Percentiles rank a stretch among this genome's conserved stretches.
Conservation (phyloP, 805 yeast species). For the Nakazawaea siamensis region DNA sequence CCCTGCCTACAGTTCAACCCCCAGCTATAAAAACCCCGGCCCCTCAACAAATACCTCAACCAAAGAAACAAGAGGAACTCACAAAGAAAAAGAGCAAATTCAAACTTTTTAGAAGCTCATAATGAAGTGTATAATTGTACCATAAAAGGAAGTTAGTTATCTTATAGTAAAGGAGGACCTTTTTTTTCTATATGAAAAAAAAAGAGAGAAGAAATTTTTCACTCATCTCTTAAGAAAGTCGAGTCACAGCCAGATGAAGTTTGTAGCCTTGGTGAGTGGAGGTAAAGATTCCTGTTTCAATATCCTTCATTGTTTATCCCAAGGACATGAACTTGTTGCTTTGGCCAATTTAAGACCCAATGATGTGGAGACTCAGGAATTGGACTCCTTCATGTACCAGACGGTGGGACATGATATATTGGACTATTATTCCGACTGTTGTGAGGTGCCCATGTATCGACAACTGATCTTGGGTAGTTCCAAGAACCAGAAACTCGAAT, state of each 20-base stretch:
- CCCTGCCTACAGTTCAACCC: too few relatives aligned
- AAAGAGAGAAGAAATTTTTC: not conserved
- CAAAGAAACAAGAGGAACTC: too few relatives aligned
- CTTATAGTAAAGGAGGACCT: too few relatives aligned
- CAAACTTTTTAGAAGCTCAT: too few relatives aligned
- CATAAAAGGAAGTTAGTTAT: slow-evolving; percentile 15
- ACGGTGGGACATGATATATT: slow-evolving; percentile 90
- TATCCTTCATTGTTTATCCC: slow-evolving; percentile 72
- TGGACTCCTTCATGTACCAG: slow-evolving; percentile 96
- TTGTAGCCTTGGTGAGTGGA: slow-evolving; percentile 87
- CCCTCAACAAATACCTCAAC: not conserved
- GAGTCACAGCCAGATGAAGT: slow-evolving; percentile 66
- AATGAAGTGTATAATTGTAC: too few relatives aligned
- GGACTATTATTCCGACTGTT: slow-evolving; percentile 54
- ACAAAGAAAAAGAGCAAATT: too few relatives aligned
- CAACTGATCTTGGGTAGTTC: slow-evolving; percentile 57
- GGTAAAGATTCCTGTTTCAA: slow-evolving; percentile 95
- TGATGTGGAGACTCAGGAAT: slow-evolving; percentile 42
- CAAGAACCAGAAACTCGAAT: slow-evolving; percentile 59
- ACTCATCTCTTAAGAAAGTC: not conserved
- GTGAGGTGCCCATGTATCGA: slow-evolving; percentile 75
- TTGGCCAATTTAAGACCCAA: slow-evolving; percentile 76
- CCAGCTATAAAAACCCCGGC: slow-evolving; percentile 10
- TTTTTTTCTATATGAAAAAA: not conserved
- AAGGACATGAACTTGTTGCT: slow-evolving; percentile 82